These are phyloP conservation scores for Pseudogymnoascus sp. DNA, from an alignment of 2,329 filamentous ascomycete genomes.

Conservation along the genomic window DNA sequence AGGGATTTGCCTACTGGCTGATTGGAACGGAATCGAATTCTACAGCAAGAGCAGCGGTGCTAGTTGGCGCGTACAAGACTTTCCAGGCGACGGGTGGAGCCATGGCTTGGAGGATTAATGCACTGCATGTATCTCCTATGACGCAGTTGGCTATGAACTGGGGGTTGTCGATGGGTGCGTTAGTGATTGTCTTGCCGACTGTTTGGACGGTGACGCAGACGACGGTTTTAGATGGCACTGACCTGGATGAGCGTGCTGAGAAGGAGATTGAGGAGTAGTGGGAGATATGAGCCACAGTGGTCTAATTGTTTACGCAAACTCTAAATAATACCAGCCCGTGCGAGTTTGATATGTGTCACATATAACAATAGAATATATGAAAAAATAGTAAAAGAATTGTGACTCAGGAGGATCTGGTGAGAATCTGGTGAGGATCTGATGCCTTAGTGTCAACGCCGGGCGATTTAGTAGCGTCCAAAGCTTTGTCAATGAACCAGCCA, in stretches of 20 bases:
- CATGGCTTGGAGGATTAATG: constrained; percentile 40
- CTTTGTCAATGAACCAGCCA: too few species aligned
- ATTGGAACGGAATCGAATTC: constrained; percentile 39
- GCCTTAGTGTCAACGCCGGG: too few species aligned
- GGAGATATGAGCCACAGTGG: neutral
- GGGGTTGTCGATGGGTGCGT: constrained; percentile 37
- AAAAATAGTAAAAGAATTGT: too few species aligned
- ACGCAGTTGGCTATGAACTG: constrained; percentile 39
- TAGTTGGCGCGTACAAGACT: constrained; percentile 41
- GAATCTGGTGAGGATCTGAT: too few species aligned
- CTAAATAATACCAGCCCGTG: neutral
- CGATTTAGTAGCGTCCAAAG: too few species aligned
- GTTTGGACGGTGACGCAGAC: constrained; percentile 34
- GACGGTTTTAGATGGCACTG: constrained; percentile 12
- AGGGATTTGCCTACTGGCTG: constrained; percentile 83
- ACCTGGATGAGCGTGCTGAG: neutral
- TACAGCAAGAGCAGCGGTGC: constrained; percentile 33
- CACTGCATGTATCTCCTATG: constrained; percentile 30
- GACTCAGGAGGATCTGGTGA: too few species aligned
- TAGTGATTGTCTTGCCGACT: constrained; percentile 36
- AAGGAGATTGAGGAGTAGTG: neutral
- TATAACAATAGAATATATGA: too few species aligned
- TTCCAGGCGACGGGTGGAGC: constrained; percentile 37
- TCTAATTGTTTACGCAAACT: neutral
- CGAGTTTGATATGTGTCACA: neutral